A percentile compares a stretch with the other conserved stretches of the same genome.
Conservation (phyloP, 345 rosid species). For the Iberis pinnata region DNA sequence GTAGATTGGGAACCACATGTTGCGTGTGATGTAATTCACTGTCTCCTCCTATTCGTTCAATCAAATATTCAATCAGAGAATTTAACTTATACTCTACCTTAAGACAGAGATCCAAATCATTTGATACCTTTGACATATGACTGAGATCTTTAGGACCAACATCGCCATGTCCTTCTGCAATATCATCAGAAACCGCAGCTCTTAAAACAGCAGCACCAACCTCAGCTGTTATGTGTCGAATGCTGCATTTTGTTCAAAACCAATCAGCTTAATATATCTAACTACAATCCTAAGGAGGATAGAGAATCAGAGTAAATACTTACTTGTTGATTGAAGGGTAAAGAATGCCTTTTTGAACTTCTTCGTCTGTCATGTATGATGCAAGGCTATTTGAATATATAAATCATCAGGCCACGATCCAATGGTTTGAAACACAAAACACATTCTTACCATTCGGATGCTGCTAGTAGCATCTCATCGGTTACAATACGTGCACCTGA, state of each 20-base stretch:
- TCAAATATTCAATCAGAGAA: too few species aligned
- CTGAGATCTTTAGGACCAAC: conserved; percentile 63
- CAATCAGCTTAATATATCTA: neutral
- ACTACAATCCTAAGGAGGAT: conserved; percentile 8
- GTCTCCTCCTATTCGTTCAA: conserved; percentile 85
- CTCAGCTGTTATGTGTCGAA: conserved; percentile 82
- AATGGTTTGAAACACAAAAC: neutral
- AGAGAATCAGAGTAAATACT: conserved; percentile 6
- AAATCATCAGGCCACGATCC: neutral
- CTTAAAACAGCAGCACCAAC: conserved; percentile 89
- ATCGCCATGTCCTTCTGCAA: conserved; percentile 80
- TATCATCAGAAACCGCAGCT: conserved; percentile 72
- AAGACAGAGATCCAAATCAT: too few species aligned
- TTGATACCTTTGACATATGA: conserved; percentile 49
- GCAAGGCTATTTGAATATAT: conserved; percentile 58
- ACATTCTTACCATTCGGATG: conserved; percentile 72
- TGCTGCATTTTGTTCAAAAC: conserved; percentile 45
- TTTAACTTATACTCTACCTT: too few species aligned
- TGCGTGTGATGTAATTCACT: conserved; percentile 48
- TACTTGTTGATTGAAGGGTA: conserved; percentile 86
- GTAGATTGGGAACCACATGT: conserved; percentile 93
- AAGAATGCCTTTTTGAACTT: conserved; percentile 63
- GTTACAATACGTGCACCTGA: conserved; percentile 73
- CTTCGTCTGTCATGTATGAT: conserved; percentile 86
- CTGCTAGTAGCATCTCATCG: conserved; percentile 86